Evolutionary conservation across 495 filamentous ascomycete species (phyloP).

Genomic region (Tuber calosporum): DNA sequence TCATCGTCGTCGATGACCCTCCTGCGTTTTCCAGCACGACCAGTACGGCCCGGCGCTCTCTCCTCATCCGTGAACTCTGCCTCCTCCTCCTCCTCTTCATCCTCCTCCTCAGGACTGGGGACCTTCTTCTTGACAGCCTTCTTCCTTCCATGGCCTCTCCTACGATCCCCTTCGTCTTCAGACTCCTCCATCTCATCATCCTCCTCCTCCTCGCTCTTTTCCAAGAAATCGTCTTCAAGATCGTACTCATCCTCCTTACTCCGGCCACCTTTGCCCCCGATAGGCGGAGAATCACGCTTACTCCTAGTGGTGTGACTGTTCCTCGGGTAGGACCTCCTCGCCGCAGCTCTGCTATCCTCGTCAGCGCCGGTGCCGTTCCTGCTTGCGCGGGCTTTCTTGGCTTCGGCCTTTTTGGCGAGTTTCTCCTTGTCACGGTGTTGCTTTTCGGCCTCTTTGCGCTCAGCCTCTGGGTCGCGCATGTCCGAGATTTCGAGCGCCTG

Average conservation of each 20-base stretch:
- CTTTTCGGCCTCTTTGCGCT: slow-evolving; percentile 55
- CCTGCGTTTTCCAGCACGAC: slow-evolving; percentile 27
- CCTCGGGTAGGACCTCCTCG: slow-evolving; percentile 45
- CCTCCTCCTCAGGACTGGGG: slow-evolving; percentile 36
- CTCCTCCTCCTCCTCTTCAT: slow-evolving; percentile 34
- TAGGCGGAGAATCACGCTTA: slow-evolving; percentile 53
- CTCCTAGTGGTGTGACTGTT: slow-evolving; percentile 45
- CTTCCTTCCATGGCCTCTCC: slow-evolving; percentile 39
- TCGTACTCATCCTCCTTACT: slow-evolving; percentile 63
- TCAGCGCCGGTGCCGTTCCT: slow-evolving; percentile 53
- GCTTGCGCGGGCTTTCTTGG: slow-evolving; percentile 45
- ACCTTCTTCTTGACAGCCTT: slow-evolving; percentile 28
- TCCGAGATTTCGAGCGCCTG: slow-evolving; percentile 53
- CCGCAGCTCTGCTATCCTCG: slow-evolving; percentile 55
- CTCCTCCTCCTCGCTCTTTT: slow-evolving; percentile 49
- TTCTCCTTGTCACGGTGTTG: slow-evolving; percentile 52
- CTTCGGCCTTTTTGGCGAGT: slow-evolving; percentile 46
- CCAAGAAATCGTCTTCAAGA: slow-evolving; percentile 53
- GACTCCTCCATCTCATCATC: slow-evolving; percentile 55
- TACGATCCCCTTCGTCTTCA: slow-evolving; percentile 47
- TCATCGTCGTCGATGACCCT: slow-evolving; percentile 37
- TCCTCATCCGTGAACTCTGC: slow-evolving; percentile 38
- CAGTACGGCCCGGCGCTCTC: slow-evolving; percentile 18
- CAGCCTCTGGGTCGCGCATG: slow-evolving; percentile 57
- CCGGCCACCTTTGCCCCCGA: slow-evolving; percentile 48